Evolutionary conservation across 352 stramenopile species (phyloP).

Genomic region (Pythium coloratum): DNA sequence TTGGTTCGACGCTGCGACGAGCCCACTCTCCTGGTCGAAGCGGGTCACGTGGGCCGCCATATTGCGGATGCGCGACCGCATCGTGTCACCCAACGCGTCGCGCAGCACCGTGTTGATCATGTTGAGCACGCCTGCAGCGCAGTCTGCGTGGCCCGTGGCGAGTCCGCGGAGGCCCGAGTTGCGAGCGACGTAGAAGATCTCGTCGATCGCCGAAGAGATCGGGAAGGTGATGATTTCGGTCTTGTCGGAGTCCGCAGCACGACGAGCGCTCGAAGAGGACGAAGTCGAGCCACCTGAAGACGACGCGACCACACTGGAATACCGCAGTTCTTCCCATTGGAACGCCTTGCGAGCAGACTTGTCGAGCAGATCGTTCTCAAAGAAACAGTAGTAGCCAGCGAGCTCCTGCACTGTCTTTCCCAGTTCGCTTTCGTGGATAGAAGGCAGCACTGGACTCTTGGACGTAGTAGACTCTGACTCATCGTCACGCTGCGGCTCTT

Average conservation of each 20-base stretch:
- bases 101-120: conserved; percentile 85
- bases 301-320: conserved; percentile 34
- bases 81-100: conserved; percentile 74
- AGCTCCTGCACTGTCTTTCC: conserved; percentile 83
- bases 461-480: not conserved
- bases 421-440: conserved; percentile 71
- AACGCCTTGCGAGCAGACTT: conserved; percentile 82
- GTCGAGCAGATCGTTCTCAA: conserved; percentile 79
- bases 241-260: conserved; percentile 22
- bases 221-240: conserved; percentile 50
- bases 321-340: conserved; percentile 81
- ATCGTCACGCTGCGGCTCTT: not conserved
- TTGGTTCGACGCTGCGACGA: conserved; percentile 59
- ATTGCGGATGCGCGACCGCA: conserved; percentile 74
- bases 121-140: conserved; percentile 79
- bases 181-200: conserved; percentile 86
- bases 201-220: conserved; percentile 83
- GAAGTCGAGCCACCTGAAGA: not conserved
- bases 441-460: conserved; percentile 36
- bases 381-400: conserved; percentile 85
- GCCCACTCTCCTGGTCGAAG: conserved; percentile 53
- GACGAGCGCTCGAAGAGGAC: not conserved
- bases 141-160: conserved; percentile 82
- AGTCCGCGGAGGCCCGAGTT: conserved; percentile 81
- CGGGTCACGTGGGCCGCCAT: conserved; percentile 62